A percentile compares a stretch with the other conserved stretches of the same genome.
These are phyloP conservation scores for Colletotrichum viniferum DNA, from an alignment of 2,329 filamentous ascomycete species.

Conservation along the genomic window DNA sequence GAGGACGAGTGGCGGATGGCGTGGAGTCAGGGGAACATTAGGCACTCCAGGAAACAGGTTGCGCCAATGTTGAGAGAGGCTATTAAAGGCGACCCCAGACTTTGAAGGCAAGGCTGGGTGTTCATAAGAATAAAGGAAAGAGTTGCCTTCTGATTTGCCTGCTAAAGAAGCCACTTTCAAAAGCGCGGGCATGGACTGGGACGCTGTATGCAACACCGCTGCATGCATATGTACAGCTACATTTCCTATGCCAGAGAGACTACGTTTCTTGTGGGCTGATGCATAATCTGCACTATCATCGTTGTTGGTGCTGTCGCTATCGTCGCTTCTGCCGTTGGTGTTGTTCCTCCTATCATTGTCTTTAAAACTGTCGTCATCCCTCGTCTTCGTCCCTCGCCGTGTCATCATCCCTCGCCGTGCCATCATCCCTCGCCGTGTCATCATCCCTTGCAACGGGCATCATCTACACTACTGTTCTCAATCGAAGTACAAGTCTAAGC, in stretches of 20 bases:
- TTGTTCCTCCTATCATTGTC: neutral
- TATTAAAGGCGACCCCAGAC: conserved; percentile 34
- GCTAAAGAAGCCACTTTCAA: neutral
- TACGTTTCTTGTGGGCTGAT: rapidly evolving
- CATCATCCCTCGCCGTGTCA: too few relatives aligned
- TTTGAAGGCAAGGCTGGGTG: neutral
- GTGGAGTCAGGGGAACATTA: conserved; percentile 70
- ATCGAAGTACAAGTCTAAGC: neutral
- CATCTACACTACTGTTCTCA: neutral
- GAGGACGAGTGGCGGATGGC: conserved; percentile 55
- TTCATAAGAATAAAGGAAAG: neutral
- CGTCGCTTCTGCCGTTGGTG: neutral
- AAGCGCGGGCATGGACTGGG: neutral
- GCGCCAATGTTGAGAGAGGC: conserved; percentile 68
- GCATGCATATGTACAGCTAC: too few relatives aligned
- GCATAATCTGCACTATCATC: neutral
- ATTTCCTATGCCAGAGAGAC: neutral
- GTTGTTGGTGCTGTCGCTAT: neutral
- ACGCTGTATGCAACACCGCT: rapidly evolving
- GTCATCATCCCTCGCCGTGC: too few relatives aligned
- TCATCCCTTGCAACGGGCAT: too few relatives aligned
- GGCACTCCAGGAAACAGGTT: conserved; percentile 71
- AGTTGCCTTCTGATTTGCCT: neutral
- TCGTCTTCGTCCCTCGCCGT: too few relatives aligned
- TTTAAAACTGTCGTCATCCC: rapidly evolving